Evolutionary conservation across 305 asterid genomes (phyloP).

Genomic region (Ajuga reptans): DNA sequence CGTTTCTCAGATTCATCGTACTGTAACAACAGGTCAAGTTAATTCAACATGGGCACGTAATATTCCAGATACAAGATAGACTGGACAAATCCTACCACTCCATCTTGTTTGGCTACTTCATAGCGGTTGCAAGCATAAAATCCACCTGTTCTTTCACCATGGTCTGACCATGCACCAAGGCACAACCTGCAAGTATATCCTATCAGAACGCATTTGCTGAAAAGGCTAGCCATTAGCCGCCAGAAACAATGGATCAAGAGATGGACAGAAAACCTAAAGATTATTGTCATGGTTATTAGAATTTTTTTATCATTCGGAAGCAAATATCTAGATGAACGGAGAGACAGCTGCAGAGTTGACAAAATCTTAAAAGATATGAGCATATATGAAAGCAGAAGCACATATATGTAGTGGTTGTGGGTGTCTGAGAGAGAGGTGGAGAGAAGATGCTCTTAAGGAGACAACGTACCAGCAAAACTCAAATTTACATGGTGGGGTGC

Average conservation of each 20-base stretch:
- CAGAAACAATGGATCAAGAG: constrained; percentile 13
- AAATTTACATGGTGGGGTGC: constrained; percentile 92
- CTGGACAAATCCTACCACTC: constrained; percentile 50
- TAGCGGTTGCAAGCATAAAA: constrained; percentile 82
- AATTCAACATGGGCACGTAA: constrained; percentile 15
- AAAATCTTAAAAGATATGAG: background rate
- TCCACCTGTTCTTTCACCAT: constrained; percentile 77
- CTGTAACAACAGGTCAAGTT: constrained; percentile 37
- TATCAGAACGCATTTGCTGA: constrained; percentile 25
- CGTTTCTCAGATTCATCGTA: constrained; percentile 84
- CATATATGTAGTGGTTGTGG: background rate
- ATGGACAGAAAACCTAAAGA: constrained; percentile 10
- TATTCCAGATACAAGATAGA: constrained; percentile 22
- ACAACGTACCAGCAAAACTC: constrained; percentile 84
- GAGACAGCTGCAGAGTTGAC: no score
- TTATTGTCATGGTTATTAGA: no score
- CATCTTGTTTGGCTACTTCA: constrained; percentile 70
- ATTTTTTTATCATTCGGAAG: background rate
- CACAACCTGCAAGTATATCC: constrained; percentile 63
- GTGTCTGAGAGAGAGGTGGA: background rate
- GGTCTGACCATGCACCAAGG: constrained; percentile 85
- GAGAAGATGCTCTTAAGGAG: background rate
- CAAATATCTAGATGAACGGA: background rate
- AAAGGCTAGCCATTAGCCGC: constrained; percentile 8
- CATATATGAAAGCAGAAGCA: constrained; percentile 18